Conservation (phyloP, 2,329 filamentous ascomycete genomes). For the Cordyceps militaris region DNA sequence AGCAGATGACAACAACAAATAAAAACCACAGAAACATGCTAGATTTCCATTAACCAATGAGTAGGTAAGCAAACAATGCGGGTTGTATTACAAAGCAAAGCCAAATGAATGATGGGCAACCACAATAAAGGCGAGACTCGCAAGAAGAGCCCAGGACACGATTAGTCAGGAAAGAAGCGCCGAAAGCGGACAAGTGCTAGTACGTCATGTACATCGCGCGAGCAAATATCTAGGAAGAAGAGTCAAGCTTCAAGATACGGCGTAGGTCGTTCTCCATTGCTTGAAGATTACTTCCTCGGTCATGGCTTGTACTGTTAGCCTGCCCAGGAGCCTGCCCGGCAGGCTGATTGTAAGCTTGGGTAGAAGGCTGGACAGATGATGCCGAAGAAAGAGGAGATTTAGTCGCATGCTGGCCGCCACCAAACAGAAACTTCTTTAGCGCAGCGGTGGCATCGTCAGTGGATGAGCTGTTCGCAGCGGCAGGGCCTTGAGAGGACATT, state of each 20-base stretch:
- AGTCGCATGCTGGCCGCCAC: slow-evolving; percentile 20
- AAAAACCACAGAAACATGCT: neutral
- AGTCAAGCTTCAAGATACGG: slow-evolving; percentile 41
- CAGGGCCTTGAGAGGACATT: slow-evolving; percentile 22
- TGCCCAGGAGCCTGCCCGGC: neutral
- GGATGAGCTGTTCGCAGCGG: slow-evolving; percentile 30
- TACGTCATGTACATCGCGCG: neutral
- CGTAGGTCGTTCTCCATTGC: slow-evolving; percentile 49
- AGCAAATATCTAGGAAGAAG: slow-evolving; percentile 1
- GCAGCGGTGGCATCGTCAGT: slow-evolving; percentile 11
- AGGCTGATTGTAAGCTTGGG: neutral
- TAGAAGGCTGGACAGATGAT: neutral
- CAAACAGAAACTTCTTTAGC: slow-evolving; percentile 49
- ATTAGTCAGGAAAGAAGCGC: neutral
- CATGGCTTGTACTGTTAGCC: slow-evolving; percentile 4
- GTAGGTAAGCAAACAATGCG: neutral
- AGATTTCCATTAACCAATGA: neutral
- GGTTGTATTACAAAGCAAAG: slow-evolving; percentile 2
- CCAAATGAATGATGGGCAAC: neutral
- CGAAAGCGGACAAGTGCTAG: neutral
- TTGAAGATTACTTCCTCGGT: slow-evolving; percentile 30
- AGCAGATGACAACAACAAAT: neutral
- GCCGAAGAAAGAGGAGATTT: slow-evolving; percentile 7
- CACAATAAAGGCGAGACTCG: neutral
- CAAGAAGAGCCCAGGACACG: neutral